These are phyloP conservation scores for Paraleonurus japonicus DNA, from an alignment of 257 asterid genomes.

Conservation along the genomic window DNA sequence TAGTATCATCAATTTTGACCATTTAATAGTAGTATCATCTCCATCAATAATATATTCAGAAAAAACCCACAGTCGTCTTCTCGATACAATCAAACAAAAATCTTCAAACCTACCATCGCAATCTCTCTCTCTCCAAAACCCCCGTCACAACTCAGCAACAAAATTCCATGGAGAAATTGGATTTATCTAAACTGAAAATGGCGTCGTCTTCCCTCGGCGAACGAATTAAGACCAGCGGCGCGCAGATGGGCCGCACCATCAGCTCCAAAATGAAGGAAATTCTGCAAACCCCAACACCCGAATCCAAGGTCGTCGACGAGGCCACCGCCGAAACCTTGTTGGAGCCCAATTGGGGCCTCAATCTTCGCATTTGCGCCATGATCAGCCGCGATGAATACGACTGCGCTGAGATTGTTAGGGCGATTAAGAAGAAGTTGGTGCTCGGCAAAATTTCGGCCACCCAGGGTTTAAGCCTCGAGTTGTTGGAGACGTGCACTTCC, in stretches of 20 bases:
- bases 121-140: neutral
- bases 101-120: neutral
- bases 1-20: too few species aligned
- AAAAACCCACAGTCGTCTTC: neutral
- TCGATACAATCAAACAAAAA: slow-evolving; percentile 8
- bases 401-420: slow-evolving; percentile 72
- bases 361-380: slow-evolving; percentile 87
- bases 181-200: slow-evolving; percentile 58
- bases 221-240: slow-evolving; percentile 67
- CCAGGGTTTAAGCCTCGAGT: slow-evolving; percentile 62
- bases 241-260: slow-evolving; percentile 75
- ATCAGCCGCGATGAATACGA: slow-evolving; percentile 64
- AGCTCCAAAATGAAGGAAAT: slow-evolving; percentile 80
- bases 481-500: slow-evolving; percentile 82
- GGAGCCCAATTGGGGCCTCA: slow-evolving; percentile 91
- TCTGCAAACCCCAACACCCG: slow-evolving; percentile 77
- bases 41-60: too few species aligned
- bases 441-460: slow-evolving; percentile 42
- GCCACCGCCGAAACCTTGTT: slow-evolving; percentile 67
- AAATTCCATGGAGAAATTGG: slow-evolving; percentile 66
- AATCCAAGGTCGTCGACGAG: slow-evolving; percentile 81
- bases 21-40: neutral
- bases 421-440: slow-evolving; percentile 69
- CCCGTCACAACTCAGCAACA: neutral
- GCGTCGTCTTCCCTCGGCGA: slow-evolving; percentile 87